Percentiles rank a stretch among this genome's conserved stretches.
Conservation (phyloP, 2,329 filamentous ascomycete species). For the Penicillium verrucosum region DNA sequence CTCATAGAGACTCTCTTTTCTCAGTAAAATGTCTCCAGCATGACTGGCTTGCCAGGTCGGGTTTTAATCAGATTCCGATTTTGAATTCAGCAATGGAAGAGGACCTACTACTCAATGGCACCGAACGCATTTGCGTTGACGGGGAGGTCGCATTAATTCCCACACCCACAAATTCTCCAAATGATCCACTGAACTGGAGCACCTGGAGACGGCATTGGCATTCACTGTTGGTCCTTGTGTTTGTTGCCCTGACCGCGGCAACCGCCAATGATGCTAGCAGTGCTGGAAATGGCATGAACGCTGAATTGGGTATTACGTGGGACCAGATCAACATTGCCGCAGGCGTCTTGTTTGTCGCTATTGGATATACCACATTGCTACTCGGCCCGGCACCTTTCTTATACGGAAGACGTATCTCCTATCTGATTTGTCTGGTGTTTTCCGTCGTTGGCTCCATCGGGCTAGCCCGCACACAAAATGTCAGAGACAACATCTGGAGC, state of each 20-base stretch:
- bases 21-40: constrained; percentile 6
- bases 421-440: constrained; percentile 51
- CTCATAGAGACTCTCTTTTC: neutral
- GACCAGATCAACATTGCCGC: constrained; percentile 56
- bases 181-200: constrained; percentile 55
- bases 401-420: constrained; percentile 55
- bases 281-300: constrained; percentile 50
- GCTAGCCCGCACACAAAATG: constrained; percentile 48
- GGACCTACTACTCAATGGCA: constrained; percentile 24
- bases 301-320: constrained; percentile 52
- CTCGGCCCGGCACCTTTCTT: constrained; percentile 53
- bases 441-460: constrained; percentile 53
- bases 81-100: constrained; percentile 10
- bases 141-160: constrained; percentile 53
- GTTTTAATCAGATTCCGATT: constrained; percentile 2
- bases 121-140: constrained; percentile 24
- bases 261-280: constrained; percentile 56
- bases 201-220: constrained; percentile 50
- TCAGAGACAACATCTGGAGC: constrained; percentile 52
- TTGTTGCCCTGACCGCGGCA: constrained; percentile 55
- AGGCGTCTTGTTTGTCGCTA: constrained; percentile 55
- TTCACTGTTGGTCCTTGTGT: constrained; percentile 51
- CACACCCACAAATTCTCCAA: constrained; percentile 52
- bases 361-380: constrained; percentile 56
- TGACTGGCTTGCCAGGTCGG: neutral